Base-by-base conservation (phyloP, 768 basidiomycete genomes). In the Boletus subparvulus region DNA sequence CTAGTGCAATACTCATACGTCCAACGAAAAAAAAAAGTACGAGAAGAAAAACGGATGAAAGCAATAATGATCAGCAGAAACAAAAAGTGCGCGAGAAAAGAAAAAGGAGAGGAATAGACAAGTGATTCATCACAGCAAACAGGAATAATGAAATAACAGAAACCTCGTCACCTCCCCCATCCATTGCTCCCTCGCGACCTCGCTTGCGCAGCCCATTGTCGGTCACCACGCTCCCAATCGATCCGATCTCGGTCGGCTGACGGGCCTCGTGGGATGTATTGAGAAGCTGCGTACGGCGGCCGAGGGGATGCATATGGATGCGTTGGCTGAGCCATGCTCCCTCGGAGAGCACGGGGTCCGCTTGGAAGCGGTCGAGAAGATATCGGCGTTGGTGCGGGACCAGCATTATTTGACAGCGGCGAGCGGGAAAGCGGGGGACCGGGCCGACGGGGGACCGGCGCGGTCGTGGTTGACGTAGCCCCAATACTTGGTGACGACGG, bases 181-280 rank as follows among this genome's bases (percentile, higher is more conserved):
- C 75, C 74, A 60, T 65, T 68, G 33, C 75, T 75, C 36, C 74
- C 70, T 43, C 75, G 63, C 33, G 70, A 40, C 44, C 70, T 59
- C 16, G 69, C 52, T 19, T 66, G 63, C 10, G 56, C 50, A 39
- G 56, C 47, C 72, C 73, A 73, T 19, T 62, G 66, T 12, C 78
- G 60, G n/a, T 78, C 78, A 8, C 75, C 73, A n/a, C 77, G 68
- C 16, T 80, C 79, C 69, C 78, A 72, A 17, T 80, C 81, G 14
- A 60, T 55, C 14, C 80, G 68, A 21, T 83, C 82, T 3, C 82
- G 74, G 61, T 83, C 82, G 2, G 79, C 80, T 11, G 77, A 79
- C 3, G 81, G 82, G 6, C 80, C 81, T 1, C 82, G 75, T 35
- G 82, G 81, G 6, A 76, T 72, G 44, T 75, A 72, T 40, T 72